phyloP scores from a whole-genome alignment of 1,139 yeast genomes.

The Wickerhamiella infanticola region DNA sequence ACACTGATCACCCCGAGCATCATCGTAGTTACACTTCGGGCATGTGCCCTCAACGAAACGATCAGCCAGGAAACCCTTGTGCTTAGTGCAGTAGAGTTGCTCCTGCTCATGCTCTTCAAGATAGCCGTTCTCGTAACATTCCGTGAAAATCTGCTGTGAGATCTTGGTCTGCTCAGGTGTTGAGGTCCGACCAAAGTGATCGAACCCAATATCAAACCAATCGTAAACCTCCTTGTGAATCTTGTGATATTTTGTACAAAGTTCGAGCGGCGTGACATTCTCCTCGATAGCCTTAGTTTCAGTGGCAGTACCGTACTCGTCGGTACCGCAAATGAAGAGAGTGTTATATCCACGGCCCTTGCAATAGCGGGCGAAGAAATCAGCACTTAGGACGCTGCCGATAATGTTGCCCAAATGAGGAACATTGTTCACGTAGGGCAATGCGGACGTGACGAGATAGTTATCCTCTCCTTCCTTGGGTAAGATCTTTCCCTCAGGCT shows the following conservation, averaged over 20 bases:
- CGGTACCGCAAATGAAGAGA: slow-evolving; percentile 87
- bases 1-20: slow-evolving; percentile 99
- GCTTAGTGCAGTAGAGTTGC: slow-evolving; percentile 83
- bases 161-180: slow-evolving; percentile 84
- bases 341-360: slow-evolving; percentile 82
- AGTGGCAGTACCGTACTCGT: slow-evolving; percentile 98
- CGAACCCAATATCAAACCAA: slow-evolving; percentile 94
- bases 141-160: slow-evolving; percentile 80
- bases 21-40: slow-evolving; percentile 87
- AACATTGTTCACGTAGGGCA: slow-evolving; percentile 94
- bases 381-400: slow-evolving; percentile 91
- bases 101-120: slow-evolving; percentile 78
- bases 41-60: slow-evolving; percentile 96
- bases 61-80: slow-evolving; percentile 85
- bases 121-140: slow-evolving; percentile 55
- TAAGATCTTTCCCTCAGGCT: slow-evolving; percentile 22
- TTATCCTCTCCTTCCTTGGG: slow-evolving; percentile 65
- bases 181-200: slow-evolving; percentile 91
- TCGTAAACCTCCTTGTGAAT: slow-evolving; percentile 83
- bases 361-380: slow-evolving; percentile 80
- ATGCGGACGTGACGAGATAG: slow-evolving; percentile 81
- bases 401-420: slow-evolving; percentile 96
- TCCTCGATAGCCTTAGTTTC: slow-evolving; percentile 97
- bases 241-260: slow-evolving; percentile 79
- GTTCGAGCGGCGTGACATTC: slow-evolving; percentile 66